Percentiles rank a stretch among this genome's conserved stretches.
These are phyloP conservation scores for Senna tora DNA, from an alignment of 306 rosid genomes.

Conservation along the genomic window DNA sequence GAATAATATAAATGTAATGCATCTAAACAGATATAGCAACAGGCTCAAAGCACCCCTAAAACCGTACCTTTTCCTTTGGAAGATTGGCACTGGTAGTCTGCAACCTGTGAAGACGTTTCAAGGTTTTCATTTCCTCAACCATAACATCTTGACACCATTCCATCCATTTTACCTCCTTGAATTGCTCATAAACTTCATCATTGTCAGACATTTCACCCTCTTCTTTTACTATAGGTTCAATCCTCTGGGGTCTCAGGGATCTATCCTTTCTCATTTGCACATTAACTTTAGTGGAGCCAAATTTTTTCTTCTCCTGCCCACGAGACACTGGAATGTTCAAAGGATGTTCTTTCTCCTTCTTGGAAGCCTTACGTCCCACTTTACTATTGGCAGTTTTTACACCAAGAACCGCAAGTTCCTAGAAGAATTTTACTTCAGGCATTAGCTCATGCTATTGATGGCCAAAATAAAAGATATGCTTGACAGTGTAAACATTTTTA, in stretches of 20 bases:
- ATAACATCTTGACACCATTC: slow-evolving; percentile 99
- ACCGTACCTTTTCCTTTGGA: slow-evolving; percentile 84
- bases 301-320: slow-evolving; percentile 63
- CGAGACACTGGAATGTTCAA: slow-evolving; percentile 51
- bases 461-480: slow-evolving; percentile 19
- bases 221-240: slow-evolving; percentile 86
- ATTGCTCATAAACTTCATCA: slow-evolving; percentile 96
- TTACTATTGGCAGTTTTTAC: slow-evolving; percentile 65
- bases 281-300: slow-evolving; percentile 56
- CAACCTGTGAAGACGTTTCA: slow-evolving; percentile 85
- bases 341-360: slow-evolving; percentile 73
- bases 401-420: slow-evolving; percentile 91
- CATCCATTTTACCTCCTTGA: slow-evolving; percentile 99
- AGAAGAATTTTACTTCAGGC: slow-evolving; percentile 13
- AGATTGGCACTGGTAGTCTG: slow-evolving; percentile 92
- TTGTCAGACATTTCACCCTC: slow-evolving; percentile 99
- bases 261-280: slow-evolving; percentile 60
- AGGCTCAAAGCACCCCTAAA: slow-evolving; percentile 1
- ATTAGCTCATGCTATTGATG: slow-evolving; percentile 30
- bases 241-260: slow-evolving; percentile 63
- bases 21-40: slow-evolving; percentile 4
- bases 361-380: slow-evolving; percentile 74
- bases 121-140: slow-evolving; percentile 80
- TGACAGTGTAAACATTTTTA: neutral
- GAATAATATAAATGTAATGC: slow-evolving; percentile 3